phyloP scores from a whole-genome alignment of 177 flowering plant species.

The Telopea speciosissima region DNA sequence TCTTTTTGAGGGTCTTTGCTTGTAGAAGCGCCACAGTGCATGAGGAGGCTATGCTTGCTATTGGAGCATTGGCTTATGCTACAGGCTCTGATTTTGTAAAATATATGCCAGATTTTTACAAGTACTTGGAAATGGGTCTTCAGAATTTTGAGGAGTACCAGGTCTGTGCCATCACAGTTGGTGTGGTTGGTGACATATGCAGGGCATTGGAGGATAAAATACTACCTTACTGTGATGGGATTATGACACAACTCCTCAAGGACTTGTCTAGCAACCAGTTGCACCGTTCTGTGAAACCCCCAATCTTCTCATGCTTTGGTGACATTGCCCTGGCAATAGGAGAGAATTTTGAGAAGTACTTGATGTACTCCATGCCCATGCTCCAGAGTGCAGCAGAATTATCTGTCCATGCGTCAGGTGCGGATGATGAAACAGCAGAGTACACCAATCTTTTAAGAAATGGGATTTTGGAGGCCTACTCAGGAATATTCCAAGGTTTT shows the following conservation, averaged over 20 bases:
- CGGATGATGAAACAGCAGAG: slow-evolving; percentile 64
- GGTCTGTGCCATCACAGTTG: slow-evolving; percentile 75
- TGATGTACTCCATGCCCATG: slow-evolving; percentile 75
- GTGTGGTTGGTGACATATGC: slow-evolving; percentile 73
- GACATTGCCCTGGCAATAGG: slow-evolving; percentile 78
- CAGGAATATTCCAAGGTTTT: slow-evolving; percentile 78
- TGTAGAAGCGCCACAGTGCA: slow-evolving; percentile 71
- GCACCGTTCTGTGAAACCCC: slow-evolving; percentile 81
- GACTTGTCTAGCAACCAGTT: slow-evolving; percentile 65
- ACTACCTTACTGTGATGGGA: slow-evolving; percentile 67
- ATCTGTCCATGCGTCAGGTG: slow-evolving; percentile 48
- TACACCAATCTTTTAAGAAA: slow-evolving; percentile 64
- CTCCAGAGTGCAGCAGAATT: slow-evolving; percentile 75
- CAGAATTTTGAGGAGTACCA: slow-evolving; percentile 81
- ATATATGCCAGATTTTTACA: slow-evolving; percentile 65
- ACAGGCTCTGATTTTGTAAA: slow-evolving; percentile 59
- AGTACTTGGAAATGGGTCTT: slow-evolving; percentile 75
- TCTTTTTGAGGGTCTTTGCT: slow-evolving; percentile 63
- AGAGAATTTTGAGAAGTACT: slow-evolving; percentile 63
- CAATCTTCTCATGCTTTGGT: slow-evolving; percentile 72
- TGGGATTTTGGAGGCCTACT: slow-evolving; percentile 81
- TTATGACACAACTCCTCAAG: slow-evolving; percentile 69
- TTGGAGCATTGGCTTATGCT: slow-evolving; percentile 72
- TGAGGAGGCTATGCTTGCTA: slow-evolving; percentile 84
- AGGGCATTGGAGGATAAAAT: slow-evolving; percentile 69